Base-by-base conservation (phyloP, 192 early-diverging fungal genomes). In the Backusella australiensis region DNA sequence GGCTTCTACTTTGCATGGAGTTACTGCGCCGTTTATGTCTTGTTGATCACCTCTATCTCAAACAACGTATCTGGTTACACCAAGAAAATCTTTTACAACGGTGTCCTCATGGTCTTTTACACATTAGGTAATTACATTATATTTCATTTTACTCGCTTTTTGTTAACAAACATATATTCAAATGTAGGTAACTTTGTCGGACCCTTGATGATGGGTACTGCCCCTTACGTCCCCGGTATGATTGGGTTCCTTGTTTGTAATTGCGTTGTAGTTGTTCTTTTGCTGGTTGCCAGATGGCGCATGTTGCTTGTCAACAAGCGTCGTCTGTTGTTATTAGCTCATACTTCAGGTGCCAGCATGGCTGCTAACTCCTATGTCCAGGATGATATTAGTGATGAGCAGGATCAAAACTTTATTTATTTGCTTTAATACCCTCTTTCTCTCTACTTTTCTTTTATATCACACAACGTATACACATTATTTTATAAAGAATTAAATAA, bases 341-440 rank as follows among this genome's bases (percentile, higher is more conserved):
- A 63, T 63, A 63, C 56, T 63, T 63, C 56, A 63, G 21, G 23
- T 72, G 21, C 71, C 12, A 72, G 49, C 29, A 36, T 63, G 56
- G 56, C 66, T 46, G 63, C 29, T 52, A 46, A n/a, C 6, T 32
- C 41, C 2, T 23, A 49, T 34, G 32, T 34, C 6, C 65, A 67
- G 9, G 74, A 68, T 49, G 74, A 75, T 34, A 34, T 75, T 26
- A 75, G 65, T 11, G 74, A 75, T 41, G 23, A 71, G 34, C 36
- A 75, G n/a, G 73, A 79, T 71, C 66, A 65, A 8, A 79, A 75
- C 42, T 75, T 79, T 39, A 67, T 79, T 59, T 79, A 79, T 79
- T 67, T 68, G 35, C 72, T 79, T n/a, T 79, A 70, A 34, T 72
- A 26, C 41, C 39, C 39, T 44, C 19, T 26, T 63, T 69, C 15